Evolutionary conservation across 371 early-diverging fungal species (phyloP).

Genomic region (Mortierella sp.): DNA sequence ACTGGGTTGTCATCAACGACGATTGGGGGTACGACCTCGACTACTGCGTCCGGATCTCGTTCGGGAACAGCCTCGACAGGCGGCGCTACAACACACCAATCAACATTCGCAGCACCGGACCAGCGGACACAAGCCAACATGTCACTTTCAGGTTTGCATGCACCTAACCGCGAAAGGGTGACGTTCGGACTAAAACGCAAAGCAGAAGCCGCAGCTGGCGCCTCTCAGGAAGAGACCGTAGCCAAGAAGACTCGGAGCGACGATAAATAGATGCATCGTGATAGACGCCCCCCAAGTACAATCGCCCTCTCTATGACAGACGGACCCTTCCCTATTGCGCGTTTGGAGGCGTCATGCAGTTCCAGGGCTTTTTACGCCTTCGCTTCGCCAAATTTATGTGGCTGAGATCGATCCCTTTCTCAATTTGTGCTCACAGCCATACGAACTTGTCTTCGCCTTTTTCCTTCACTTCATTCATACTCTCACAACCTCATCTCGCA

Average conservation of each 20-base stretch:
- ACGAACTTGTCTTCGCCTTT: too few relatives aligned
- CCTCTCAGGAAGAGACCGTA: slow-evolving; percentile 32
- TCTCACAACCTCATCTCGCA: neutral
- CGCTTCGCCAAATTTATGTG: too few relatives aligned
- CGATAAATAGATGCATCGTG: too few relatives aligned
- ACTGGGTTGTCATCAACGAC: slow-evolving; percentile 15
- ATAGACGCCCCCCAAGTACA: too few relatives aligned
- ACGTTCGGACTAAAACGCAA: slow-evolving; percentile 54
- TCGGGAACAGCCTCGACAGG: slow-evolving; percentile 24
- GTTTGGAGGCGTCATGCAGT: too few relatives aligned
- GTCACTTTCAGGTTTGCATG: slow-evolving; percentile 49
- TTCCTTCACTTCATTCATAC: neutral
- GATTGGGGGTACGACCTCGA: slow-evolving; percentile 28
- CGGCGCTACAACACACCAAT: slow-evolving; percentile 9
- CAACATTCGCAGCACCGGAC: slow-evolving; percentile 32
- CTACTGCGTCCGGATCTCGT: slow-evolving; percentile 21
- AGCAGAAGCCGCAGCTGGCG: slow-evolving; percentile 32
- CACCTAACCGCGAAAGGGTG: slow-evolving; percentile 55
- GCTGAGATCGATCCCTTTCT: too few relatives aligned
- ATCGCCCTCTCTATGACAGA: too few relatives aligned
- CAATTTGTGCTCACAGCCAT: too few relatives aligned
- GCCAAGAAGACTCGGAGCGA: slow-evolving; percentile 24
- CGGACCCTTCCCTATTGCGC: too few relatives aligned
- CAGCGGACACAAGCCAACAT: slow-evolving; percentile 23
- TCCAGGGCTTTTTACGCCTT: too few relatives aligned